Percentiles rank a stretch among this genome's conserved stretches.
These are phyloP conservation scores for Tuber microsphaerosporum DNA, from an alignment of 495 filamentous ascomycete genomes.

Conservation along the genomic window DNA sequence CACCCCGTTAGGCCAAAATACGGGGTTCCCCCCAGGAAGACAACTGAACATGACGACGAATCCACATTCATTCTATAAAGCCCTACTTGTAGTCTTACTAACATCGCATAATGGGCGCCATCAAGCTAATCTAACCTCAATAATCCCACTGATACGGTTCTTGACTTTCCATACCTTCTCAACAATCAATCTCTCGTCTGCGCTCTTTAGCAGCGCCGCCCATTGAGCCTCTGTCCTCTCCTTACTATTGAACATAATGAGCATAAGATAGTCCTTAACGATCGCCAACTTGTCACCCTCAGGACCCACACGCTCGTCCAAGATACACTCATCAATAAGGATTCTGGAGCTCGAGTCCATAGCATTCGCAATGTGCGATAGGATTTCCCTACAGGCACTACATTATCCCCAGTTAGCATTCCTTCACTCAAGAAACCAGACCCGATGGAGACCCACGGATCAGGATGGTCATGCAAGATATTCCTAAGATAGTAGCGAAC, in stretches of 20 bases:
- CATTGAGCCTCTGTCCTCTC: conserved; percentile 9
- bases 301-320: conserved; percentile 8
- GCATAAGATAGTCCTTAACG: conserved; percentile 9
- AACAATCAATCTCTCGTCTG: conserved; percentile 12
- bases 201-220: conserved; percentile 10
- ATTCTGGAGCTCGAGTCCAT: conserved; percentile 10
- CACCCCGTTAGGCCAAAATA: background rate
- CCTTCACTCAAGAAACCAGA: background rate
- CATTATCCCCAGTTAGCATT: background rate
- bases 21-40: background rate
- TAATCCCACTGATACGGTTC: background rate
- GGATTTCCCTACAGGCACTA: background rate
- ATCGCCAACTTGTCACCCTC: background rate
- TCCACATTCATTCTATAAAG: background rate
- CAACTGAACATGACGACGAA: background rate
- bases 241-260: background rate
- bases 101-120: background rate
- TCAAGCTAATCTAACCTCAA: background rate
- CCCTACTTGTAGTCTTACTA: too few relatives aligned
- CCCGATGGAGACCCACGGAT: conserved; percentile 1
- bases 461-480: conserved; percentile 32
- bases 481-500: conserved; percentile 25
- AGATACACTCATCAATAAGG: conserved; percentile 4
- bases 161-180: conserved; percentile 8
- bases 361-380: conserved; percentile 8